Conservation (phyloP, 768 basidiomycete genomes). For the Russula ochroleuca region DNA sequence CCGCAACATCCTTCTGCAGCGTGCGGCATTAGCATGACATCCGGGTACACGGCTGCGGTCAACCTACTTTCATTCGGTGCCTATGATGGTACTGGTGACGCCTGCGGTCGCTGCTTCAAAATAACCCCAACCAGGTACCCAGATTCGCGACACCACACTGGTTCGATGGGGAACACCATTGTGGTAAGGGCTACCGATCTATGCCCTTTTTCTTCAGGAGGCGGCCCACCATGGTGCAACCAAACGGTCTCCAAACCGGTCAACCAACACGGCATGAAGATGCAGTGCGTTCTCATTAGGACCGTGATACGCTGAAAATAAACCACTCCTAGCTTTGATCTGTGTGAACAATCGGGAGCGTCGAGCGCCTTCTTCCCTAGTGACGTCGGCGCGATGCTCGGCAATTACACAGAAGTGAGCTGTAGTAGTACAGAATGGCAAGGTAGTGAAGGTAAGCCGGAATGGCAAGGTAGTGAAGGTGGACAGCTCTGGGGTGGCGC, state of each 20-base stretch:
- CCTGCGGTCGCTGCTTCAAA: conserved; percentile 58
- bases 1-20: conserved; percentile 33
- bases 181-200: conserved; percentile 49
- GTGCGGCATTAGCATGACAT: conserved; percentile 44
- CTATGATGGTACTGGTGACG: conserved; percentile 49
- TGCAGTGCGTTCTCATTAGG: conserved; percentile 42
- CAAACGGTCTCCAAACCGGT: conserved; percentile 46
- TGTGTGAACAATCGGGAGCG: conserved; percentile 56
- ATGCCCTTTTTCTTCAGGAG: conserved; percentile 37
- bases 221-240: conserved; percentile 51
- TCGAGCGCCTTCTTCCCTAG: conserved; percentile 51
- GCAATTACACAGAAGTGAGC: conserved; percentile 51
- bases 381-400: conserved; percentile 50
- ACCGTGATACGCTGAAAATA: neutral
- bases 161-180: conserved; percentile 48
- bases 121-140: conserved; percentile 51
- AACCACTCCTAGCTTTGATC: conserved; percentile 47
- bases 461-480: conserved; percentile 54
- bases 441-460: conserved; percentile 46
- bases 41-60: conserved; percentile 54
- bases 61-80: conserved; percentile 54
- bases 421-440: conserved; percentile 56
- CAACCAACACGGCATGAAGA: conserved; percentile 33
- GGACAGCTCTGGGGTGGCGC: conserved; percentile 43
- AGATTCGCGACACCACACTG: conserved; percentile 46